Evolutionary conservation across 2,329 filamentous ascomycete species (phyloP).

Genomic region (Zymoseptoria crescenta): DNA sequence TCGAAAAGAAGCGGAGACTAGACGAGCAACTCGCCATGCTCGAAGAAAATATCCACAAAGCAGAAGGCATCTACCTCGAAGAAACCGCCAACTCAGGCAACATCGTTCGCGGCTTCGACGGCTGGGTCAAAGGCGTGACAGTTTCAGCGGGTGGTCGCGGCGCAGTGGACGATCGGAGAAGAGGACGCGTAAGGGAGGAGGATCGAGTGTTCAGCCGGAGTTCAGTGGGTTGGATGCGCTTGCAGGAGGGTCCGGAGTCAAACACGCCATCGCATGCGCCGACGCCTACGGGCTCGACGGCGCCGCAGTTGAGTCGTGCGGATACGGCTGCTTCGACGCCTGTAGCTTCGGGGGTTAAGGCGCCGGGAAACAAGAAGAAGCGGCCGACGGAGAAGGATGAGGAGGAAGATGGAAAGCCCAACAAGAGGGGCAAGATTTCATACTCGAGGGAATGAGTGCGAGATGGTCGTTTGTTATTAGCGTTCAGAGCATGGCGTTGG

Average conservation of each 20-base stretch:
- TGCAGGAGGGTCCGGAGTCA: slow-evolving; percentile 26
- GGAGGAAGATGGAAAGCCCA: slow-evolving; percentile 38
- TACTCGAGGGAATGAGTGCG: slow-evolving; percentile 38
- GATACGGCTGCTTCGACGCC: slow-evolving; percentile 39
- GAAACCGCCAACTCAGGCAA: slow-evolving; percentile 78
- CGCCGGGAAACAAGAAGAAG: slow-evolving; percentile 39
- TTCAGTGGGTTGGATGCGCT: slow-evolving; percentile 29
- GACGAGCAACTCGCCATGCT: slow-evolving; percentile 43
- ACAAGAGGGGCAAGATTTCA: slow-evolving; percentile 44
- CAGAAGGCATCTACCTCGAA: slow-evolving; percentile 84
- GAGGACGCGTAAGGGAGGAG: slow-evolving; percentile 54
- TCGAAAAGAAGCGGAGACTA: slow-evolving; percentile 57
- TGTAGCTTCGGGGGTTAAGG: slow-evolving; percentile 28
- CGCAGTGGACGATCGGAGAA: slow-evolving; percentile 55
- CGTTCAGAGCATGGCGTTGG: slow-evolving; percentile 14
- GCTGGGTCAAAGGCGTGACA: slow-evolving; percentile 82
- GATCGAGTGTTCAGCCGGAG: slow-evolving; percentile 59
- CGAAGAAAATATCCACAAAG: slow-evolving; percentile 76
- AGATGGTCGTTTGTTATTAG: background rate
- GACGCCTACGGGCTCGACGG: slow-evolving; percentile 41
- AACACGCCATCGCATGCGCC: slow-evolving; percentile 40
- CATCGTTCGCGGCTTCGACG: slow-evolving; percentile 96
- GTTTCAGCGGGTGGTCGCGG: slow-evolving; percentile 34
- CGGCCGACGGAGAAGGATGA: slow-evolving; percentile 38
- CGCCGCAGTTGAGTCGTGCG: slow-evolving; percentile 32